Base-by-base conservation (phyloP, 805 yeast species). In the Saturnispora serradocipensis region DNA sequence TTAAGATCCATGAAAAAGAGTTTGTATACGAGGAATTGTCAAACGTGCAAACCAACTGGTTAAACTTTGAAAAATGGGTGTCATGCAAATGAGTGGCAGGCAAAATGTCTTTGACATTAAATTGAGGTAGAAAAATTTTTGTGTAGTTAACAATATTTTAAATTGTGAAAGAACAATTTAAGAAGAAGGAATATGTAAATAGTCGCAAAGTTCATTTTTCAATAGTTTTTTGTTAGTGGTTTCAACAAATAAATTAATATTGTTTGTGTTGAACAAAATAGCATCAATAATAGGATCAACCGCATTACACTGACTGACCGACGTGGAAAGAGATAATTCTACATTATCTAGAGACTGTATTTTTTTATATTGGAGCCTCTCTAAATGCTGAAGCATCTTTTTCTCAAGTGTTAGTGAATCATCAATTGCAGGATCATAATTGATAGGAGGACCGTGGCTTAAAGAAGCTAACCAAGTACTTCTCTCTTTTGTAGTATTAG, bases 171-270 rank as follows among this genome's bases (percentile, higher is more conserved):
- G 5, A 9, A 30, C 5, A 7, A 25, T 13, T 30, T 30, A 30
- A 30, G 34, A 30, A 30, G 34, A 30, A 30, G 34, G 15, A 30
- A 30, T 10, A 30, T 13, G 11, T 30, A 30, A 30, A 13, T 30
- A 30, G 34, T 48, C 51, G 39, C 78, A 77, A 50, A 89, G 73
- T 54, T 87, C 89, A 45, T 76, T 78, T 73, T 82, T 84, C 24
- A 89, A 70, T n/a, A 75, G 64, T 59, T 86, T 87, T 65, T 86
- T 86, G 67, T 90, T 90, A 43, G 87, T 81, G 5, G 91, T 80
- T 30, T 30, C 34, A 13, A 30, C 34, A 30, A 30, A 30, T 13
- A 30, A 13, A 30, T 30, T 30, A 30, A 30, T 30, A 30, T 30
- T 30, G 34, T 30, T 30, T 30, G 34, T 30, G 34, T 30, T 30